Evolutionary conservation across 2,329 filamentous ascomycete genomes (phyloP), one percentile per base, ranked within the genome.

Genomic region (Colletotrichum cordylinicola): DNA sequence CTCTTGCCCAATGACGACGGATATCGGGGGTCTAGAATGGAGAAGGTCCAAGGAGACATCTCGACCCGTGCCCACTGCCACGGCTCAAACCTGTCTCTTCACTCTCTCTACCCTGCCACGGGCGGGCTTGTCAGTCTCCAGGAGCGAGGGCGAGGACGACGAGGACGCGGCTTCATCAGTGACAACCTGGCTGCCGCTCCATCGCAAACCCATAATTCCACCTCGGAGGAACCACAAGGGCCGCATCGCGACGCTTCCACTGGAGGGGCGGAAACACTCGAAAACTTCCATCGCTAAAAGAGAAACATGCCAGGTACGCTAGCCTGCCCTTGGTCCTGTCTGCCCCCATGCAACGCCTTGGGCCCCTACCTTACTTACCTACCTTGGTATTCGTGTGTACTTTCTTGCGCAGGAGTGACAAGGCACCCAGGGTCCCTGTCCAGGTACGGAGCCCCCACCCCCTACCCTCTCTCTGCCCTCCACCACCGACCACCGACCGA

Each of bases 211-310:
- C 43, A 52, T 21, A 52, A 52, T 52, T 52, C 43, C 43, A 52
- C 43, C n/a, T 21, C 43, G 37, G 61, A 55, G 24, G 43, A 33
- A 56, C 52, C 66, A 62, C 48, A 58, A 33, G 64, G 35, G 35
- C 55, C 35, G 56, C 56, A 48, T 72, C 70, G 55, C 55, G 73
- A 72, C 43, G 64, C 69, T 64, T 67, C 69, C 62, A 35, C 56
- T 75, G 27, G 74, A 73, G 64, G 74, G 74, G 74, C 64, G 70
- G 74, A 73, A 75, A 73, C 70, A 75, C 35, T 75, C 62, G 43
- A 73, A 76, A 65, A 55, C 74, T 73, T 74, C 74, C 58, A 76
- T 76, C 70, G 74, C 70, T 74, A 74, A 76, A 74, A 61, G 43
- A 76, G 74, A 76, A 76, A 75, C 73, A 60, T 60, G 61, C 43